Conservation (phyloP, 257 asterid species). For the Gentiana macrophylla region DNA sequence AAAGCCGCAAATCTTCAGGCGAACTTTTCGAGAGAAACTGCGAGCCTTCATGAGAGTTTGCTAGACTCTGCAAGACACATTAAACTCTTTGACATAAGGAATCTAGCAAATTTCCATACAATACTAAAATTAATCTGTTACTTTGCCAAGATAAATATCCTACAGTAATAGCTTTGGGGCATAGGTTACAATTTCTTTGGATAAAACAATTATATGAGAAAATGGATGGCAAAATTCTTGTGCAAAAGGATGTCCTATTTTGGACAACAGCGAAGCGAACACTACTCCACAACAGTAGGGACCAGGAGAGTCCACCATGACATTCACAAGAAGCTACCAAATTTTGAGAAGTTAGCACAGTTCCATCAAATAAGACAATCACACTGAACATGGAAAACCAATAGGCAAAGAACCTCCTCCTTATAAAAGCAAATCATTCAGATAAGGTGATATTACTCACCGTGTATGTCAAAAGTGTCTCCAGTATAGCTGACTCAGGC, state of each 20-base stretch:
- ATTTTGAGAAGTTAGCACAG: not conserved
- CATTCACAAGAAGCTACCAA: not conserved
- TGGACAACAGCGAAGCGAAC: not conserved
- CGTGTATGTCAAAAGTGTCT: slow-evolving; percentile 47
- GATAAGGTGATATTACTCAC: slow-evolving; percentile 26
- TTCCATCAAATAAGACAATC: not conserved
- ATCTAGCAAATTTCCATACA: not conserved
- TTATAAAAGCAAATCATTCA: not conserved
- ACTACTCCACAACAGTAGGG: too few relatives aligned
- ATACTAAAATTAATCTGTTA: not conserved
- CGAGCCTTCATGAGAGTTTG: too few relatives aligned
- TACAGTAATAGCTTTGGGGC: not conserved
- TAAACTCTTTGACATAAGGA: not conserved
- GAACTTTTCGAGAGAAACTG: slow-evolving; percentile 33
- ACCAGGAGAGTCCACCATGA: not conserved
- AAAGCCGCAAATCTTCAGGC: slow-evolving; percentile 41
- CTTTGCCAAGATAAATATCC: not conserved
- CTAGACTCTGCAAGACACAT: too few relatives aligned
- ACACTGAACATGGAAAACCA: not conserved
- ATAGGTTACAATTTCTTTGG: not conserved
- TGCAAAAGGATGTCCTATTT: too few relatives aligned
- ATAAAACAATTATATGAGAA: not conserved
- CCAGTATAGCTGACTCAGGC: slow-evolving; percentile 35
- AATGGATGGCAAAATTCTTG: not conserved
- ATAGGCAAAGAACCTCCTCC: not conserved